Evolutionary conservation across 768 basidiomycete species (phyloP), one percentile per base, ranked within the genome.

Genomic region (Scleroderma citrinum): DNA sequence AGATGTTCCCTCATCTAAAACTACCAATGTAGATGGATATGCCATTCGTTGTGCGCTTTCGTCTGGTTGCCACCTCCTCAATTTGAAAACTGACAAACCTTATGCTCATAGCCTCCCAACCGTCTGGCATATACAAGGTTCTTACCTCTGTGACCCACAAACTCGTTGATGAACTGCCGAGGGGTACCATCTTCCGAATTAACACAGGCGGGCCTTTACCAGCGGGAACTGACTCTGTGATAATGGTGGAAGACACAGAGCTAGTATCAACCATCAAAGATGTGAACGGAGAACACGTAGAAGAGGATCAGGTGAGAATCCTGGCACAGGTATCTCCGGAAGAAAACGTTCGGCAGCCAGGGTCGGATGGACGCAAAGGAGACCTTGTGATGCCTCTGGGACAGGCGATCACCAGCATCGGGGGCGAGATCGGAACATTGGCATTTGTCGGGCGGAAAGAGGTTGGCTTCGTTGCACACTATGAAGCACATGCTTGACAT

Each of bases 201-300:
- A 93, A 92, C 67, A 95, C 92, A 1, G 92, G 92, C 6, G 85
- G 79, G 0, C 87, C 89, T 0, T 69, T 95, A 2, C 92, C 92
- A 2, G 62, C 67, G 0, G 90, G 87, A 5, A 66, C 84, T 7
- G 84, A 93, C 60, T 71, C 88, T 0, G 83, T 92, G 2, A 83
- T 95, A 64, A 94, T 93, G 91, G 92, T 95, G 17, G 92, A 95
- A 67, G 92, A 94, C 62, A 94, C 92, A 0, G 77, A 79, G 49
- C 73, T 95, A 7, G 71, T 81, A n/a, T 79, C 80, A 2, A 76
- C 78, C 1, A 52, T 66, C 46, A 63, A 69, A 42, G 71, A 71
- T 26, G 57, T 59, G 3, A 62, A 69, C 17, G 68, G 69, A 16
- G 55, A 64, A 30, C 69, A 75, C 51, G 68, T 72, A 2, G 91